A percentile compares a stretch with the other conserved stretches of the same genome.
phyloP scores from a whole-genome alignment of 2,329 filamentous ascomycete species.

The Aspergillus sp. region DNA sequence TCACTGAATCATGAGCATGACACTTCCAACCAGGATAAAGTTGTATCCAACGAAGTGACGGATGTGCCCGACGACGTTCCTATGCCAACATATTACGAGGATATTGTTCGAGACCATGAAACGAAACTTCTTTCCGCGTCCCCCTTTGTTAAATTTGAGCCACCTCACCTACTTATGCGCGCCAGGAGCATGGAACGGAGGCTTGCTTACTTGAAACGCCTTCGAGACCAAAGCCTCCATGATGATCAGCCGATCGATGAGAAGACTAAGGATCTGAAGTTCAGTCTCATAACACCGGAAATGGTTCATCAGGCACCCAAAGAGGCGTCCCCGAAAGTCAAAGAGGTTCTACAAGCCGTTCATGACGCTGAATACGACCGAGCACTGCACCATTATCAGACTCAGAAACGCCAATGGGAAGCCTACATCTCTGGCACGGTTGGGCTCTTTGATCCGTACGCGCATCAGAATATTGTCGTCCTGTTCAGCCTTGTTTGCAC shows the following conservation, averaged over 20 bases:
- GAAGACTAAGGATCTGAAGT: conserved; percentile 67
- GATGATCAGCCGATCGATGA: conserved; percentile 54
- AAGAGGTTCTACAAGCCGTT: conserved; percentile 90
- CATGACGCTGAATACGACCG: conserved; percentile 97
- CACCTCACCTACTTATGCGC: conserved; percentile 89
- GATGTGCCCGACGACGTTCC: conserved; percentile 75
- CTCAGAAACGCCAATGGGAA: conserved; percentile 94
- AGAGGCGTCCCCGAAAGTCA: conserved; percentile 79
- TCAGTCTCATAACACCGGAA: conserved; percentile 88
- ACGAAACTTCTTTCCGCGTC: conserved; percentile 93
- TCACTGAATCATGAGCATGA: conserved; percentile 18
- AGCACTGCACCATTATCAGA: conserved; percentile 88
- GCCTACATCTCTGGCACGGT: conserved; percentile 85
- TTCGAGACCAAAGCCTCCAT: conserved; percentile 68
- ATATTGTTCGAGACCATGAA: conserved; percentile 89
- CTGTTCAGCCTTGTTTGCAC: conserved; percentile 93
- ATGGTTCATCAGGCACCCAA: conserved; percentile 88
- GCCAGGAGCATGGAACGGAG: conserved; percentile 87
- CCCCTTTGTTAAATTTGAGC: conserved; percentile 92
- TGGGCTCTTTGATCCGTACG: conserved; percentile 89
- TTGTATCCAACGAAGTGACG: conserved; percentile 25
- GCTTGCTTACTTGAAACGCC: conserved; percentile 75
- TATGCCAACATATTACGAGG: conserved; percentile 89
- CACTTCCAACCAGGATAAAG: conserved; percentile 15
- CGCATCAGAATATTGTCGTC: conserved; percentile 94